Conservation (phyloP, 2,329 filamentous ascomycete species). For the Calonectria pauciramosa region DNA sequence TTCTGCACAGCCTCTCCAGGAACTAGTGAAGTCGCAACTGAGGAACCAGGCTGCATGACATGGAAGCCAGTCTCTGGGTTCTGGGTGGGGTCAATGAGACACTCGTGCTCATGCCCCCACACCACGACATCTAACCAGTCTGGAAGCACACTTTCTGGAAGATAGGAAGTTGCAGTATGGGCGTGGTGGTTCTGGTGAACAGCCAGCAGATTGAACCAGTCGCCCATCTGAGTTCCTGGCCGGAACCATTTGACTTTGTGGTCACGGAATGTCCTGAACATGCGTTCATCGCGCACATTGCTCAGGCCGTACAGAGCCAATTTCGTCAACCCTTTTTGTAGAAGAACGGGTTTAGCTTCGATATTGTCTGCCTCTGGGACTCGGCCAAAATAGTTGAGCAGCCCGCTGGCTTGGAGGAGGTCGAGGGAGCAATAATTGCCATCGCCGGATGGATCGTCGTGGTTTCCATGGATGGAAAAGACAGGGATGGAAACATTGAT, state of each 20-base stretch:
- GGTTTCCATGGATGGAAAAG: slow-evolving; percentile 98
- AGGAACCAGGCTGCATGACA: slow-evolving; percentile 98
- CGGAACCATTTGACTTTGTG: slow-evolving; percentile 95
- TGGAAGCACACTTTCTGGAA: slow-evolving; percentile 93
- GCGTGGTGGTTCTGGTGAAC: slow-evolving; percentile 98
- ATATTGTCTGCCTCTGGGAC: slow-evolving; percentile 97
- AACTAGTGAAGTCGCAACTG: slow-evolving; percentile 92
- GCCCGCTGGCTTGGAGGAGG: slow-evolving; percentile 88
- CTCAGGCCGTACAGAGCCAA: slow-evolving; percentile 94
- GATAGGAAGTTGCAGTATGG: slow-evolving; percentile 91
- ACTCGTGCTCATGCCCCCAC: slow-evolving; percentile 99
- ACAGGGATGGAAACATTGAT: slow-evolving; percentile 98
- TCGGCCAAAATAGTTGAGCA: slow-evolving; percentile 96
- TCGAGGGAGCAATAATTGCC: slow-evolving; percentile 93
- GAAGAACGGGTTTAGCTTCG: slow-evolving; percentile 87
- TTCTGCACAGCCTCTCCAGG: slow-evolving; percentile 92
- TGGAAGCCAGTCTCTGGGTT: slow-evolving; percentile 93
- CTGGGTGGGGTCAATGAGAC: slow-evolving; percentile 84
- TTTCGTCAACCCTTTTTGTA: slow-evolving; percentile 95
- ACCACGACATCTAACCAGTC: slow-evolving; percentile 92
- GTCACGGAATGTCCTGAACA: slow-evolving; percentile 94
- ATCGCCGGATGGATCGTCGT: slow-evolving; percentile 97
- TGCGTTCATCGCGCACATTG: slow-evolving; percentile 94
- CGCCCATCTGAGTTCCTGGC: slow-evolving; percentile 81
- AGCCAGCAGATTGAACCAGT: slow-evolving; percentile 97